Base-by-base conservation (phyloP, 176 grass and related monocot species). In the Phoenix roebelenii region DNA sequence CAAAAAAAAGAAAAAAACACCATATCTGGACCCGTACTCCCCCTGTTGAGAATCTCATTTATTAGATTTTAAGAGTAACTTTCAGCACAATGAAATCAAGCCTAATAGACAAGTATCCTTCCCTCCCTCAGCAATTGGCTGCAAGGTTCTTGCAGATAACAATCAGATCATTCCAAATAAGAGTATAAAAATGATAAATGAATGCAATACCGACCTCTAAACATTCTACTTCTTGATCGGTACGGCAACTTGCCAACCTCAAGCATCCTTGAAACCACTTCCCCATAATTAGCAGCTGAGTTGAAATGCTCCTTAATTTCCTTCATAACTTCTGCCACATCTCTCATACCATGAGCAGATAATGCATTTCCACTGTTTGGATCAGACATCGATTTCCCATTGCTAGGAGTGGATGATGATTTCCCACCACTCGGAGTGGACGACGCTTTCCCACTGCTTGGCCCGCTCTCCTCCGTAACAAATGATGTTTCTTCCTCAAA, bases 201-300 rank as follows among this genome's bases (percentile, higher is more conserved):
- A 16, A 64, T 68, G 73, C 25, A 85, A 86, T 80, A 80, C 79
- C 68, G 66, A 98, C 94, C 80, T 83, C 74, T 88, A 79, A 76
- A 60, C 71, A 79, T 73, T 74, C 62, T 74, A n/a, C 75, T 80
- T 22, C 64, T 62, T 5, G 64, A 22, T 22, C 16, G 60, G 54
- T 73, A 80, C 28, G 70, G 82, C 61, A 79, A 48, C 79, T 89
- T 93, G 16, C 79, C 74, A 57, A 93, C 81, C 84, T 98, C 88
- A 39, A 98, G 88, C 25, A 85, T 61, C 67, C 22, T 67, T 9
- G 88, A 78, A 35, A 92, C 76, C 49, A 85, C 85, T 71, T 72
- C 51, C 1, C 79, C 76, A 22, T 63, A 86, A 58, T 65, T 67
- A 51, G 76, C 48, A 0, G 77, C 82, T 23, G 54, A 70, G 7